Conservation (phyloP, 495 filamentous ascomycete genomes). For the Parmelia sp. region DNA sequence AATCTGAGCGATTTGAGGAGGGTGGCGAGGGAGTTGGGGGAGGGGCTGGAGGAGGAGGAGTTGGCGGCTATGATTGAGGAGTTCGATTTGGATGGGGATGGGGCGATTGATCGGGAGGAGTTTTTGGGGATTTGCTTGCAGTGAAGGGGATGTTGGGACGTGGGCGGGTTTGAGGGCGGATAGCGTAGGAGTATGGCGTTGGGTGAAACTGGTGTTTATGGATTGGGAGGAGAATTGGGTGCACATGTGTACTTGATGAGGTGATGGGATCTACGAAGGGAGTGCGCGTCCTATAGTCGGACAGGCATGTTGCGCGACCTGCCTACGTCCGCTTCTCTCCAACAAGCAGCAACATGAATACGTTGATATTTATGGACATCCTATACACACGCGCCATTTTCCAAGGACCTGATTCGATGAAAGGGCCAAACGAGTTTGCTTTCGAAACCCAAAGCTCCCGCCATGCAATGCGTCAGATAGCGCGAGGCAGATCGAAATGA, state of each 20-base stretch:
- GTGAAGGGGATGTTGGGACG: constrained; percentile 22
- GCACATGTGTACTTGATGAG: neutral
- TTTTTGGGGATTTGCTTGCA: constrained; percentile 76
- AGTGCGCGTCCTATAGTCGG: neutral
- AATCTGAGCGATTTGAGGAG: constrained; percentile 75
- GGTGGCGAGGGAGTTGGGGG: constrained; percentile 85
- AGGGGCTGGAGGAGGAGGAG: constrained; percentile 87
- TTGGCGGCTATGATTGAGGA: constrained; percentile 95
- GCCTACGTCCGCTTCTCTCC: neutral
- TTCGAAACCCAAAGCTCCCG: neutral
- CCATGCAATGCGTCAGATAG: neutral
- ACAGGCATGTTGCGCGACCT: neutral
- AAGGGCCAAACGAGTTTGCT: neutral
- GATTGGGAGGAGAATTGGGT: neutral
- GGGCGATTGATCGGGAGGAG: constrained; percentile 81
- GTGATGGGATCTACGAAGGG: neutral
- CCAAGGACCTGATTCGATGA: neutral
- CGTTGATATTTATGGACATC: neutral
- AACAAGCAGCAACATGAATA: no score
- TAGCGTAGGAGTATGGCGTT: neutral
- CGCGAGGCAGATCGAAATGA: neutral
- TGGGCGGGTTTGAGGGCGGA: no score
- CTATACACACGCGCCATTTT: neutral
- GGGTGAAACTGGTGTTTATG: neutral
- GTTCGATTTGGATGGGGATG: constrained; percentile 91